These are phyloP conservation scores for Coemansia sp. DNA, from an alignment of 192 early-diverging fungal genomes.

Conservation along the genomic window DNA sequence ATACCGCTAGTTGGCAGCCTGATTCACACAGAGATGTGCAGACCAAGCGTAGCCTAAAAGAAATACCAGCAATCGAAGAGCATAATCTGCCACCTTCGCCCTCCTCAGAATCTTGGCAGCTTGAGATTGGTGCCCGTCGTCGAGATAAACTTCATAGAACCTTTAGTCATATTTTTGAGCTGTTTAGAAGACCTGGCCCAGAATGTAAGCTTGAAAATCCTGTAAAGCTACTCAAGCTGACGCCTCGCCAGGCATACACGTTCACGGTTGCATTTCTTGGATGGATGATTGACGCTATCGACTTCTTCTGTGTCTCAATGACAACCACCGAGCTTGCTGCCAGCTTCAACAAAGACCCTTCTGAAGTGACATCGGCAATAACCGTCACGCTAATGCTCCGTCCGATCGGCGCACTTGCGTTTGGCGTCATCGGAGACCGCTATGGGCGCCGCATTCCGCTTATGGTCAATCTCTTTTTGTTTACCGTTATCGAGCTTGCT, in stretches of 20 bases:
- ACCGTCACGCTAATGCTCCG: constrained; percentile 69
- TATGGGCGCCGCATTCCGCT: constrained; percentile 69
- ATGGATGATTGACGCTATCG: constrained; percentile 72
- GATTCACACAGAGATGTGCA: neutral
- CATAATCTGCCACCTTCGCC: too few relatives aligned
- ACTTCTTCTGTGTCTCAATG: constrained; percentile 66
- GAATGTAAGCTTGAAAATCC: constrained; percentile 34
- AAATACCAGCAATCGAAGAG: neutral
- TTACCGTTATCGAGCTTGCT: constrained; percentile 59
- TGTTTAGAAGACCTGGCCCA: constrained; percentile 33
- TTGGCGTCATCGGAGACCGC: constrained; percentile 65
- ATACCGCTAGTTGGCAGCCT: too few relatives aligned
- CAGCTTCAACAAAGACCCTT: constrained; percentile 56
- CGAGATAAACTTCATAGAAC: neutral
- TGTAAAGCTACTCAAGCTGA: constrained; percentile 28
- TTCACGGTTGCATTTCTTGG: constrained; percentile 60
- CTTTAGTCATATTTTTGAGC: constrained; percentile 20
- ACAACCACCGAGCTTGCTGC: constrained; percentile 56
- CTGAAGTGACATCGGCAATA: constrained; percentile 61
- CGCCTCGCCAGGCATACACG: constrained; percentile 39
- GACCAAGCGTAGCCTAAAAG: neutral
- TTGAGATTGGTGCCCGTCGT: neutral
- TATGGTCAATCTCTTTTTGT: constrained; percentile 64
- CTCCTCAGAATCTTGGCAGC: too few relatives aligned
- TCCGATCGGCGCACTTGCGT: constrained; percentile 68